Conservation (phyloP, 1,284 basidiomycete species). For the Filobasidium uniguttulatum region DNA sequence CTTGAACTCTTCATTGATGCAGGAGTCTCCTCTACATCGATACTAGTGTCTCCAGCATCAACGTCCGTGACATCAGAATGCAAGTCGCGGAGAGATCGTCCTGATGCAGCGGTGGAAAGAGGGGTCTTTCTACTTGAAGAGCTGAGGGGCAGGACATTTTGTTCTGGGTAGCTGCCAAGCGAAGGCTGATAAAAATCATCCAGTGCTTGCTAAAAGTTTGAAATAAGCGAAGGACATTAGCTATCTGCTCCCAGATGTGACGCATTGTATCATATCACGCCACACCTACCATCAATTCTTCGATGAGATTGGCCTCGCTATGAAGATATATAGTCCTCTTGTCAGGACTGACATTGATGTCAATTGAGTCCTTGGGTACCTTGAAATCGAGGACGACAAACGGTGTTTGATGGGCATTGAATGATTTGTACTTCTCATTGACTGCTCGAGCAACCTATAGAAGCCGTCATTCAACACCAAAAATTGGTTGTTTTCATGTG, state of each 20-base stretch:
- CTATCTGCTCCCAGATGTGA: too few relatives aligned
- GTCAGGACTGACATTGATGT: constrained; percentile 94
- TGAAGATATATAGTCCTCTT: constrained; percentile 90
- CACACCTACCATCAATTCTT: constrained; percentile 56
- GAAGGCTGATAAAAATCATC: constrained; percentile 53
- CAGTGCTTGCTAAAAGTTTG: constrained; percentile 40
- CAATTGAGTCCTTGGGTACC: constrained; percentile 67
- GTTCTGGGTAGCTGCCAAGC: constrained; percentile 50
- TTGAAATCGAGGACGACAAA: constrained; percentile 73
- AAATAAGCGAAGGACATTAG: too few relatives aligned
- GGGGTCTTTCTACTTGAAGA: too few relatives aligned
- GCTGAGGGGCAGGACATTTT: constrained; percentile 2
- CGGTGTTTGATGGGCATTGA: constrained; percentile 67
- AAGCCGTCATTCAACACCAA: too few relatives aligned
- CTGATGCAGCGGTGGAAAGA: too few relatives aligned
- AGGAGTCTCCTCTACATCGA: too few relatives aligned
- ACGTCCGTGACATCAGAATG: too few relatives aligned
- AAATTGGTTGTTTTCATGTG: not conserved
- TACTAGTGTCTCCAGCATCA: too few relatives aligned
- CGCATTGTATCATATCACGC: too few relatives aligned
- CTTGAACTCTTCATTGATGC: too few relatives aligned
- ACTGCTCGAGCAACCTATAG: constrained; percentile 63
- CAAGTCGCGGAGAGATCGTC: too few relatives aligned
- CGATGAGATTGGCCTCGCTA: constrained; percentile 67
- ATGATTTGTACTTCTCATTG: constrained; percentile 78